phyloP scores from a whole-genome alignment of 805 yeast species.

The Hanseniaspora valbyensis region DNA sequence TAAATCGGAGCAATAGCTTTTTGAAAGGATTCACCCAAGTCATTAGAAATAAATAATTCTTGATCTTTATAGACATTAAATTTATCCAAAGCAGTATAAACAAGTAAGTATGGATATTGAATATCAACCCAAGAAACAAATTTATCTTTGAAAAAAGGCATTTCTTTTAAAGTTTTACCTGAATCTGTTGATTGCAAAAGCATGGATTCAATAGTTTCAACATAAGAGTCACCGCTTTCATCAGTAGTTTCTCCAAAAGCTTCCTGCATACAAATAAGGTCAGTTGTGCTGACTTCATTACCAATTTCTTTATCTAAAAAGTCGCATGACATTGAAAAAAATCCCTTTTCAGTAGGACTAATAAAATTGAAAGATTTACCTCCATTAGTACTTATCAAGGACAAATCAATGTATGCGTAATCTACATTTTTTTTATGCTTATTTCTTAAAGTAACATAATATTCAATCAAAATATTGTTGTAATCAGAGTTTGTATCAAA shows the following conservation, averaged over 20 bases:
- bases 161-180: constrained; percentile 38
- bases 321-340: constrained; percentile 18
- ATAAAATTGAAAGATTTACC: constrained; percentile 20
- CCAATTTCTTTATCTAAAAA: constrained; percentile 17
- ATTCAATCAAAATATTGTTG: constrained; percentile 2
- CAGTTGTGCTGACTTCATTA: constrained; percentile 24
- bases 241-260: constrained; percentile 22
- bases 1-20: constrained; percentile 35
- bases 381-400: constrained; percentile 16
- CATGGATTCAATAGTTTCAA: not conserved
- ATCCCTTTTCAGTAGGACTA: constrained; percentile 2
- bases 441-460: not conserved
- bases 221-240: not conserved
- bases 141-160: constrained; percentile 27
- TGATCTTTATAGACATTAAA: constrained; percentile 26
- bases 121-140: constrained; percentile 20
- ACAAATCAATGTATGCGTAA: not conserved
- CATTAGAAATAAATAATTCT: constrained; percentile 34
- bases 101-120: constrained; percentile 22
- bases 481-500: constrained; percentile 9
- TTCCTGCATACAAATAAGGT: constrained; percentile 36
- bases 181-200: constrained; percentile 36
- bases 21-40: constrained; percentile 38
- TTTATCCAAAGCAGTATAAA: constrained; percentile 25
- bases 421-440: not conserved